Evolutionary conservation across 805 yeast genomes (phyloP), one percentile per base, ranked within the genome.

Genomic region (Hyphopichia homilentoma): DNA sequence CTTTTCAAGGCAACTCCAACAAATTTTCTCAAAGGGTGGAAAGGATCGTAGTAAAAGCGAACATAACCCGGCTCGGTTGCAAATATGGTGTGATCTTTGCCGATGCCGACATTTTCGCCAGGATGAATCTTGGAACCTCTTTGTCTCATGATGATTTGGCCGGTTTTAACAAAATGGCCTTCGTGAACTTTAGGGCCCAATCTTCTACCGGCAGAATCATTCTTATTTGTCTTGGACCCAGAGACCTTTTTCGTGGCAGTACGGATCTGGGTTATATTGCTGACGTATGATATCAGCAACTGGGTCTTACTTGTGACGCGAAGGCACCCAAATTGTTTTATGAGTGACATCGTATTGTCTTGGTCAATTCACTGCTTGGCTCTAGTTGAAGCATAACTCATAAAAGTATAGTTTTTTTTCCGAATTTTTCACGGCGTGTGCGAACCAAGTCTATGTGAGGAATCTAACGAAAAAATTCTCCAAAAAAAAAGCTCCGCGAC

Each of bases 91-190:
- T 89, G 97, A 57, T 93, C 97, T 49, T 78, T 81, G 41, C 98
- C 98, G 39, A 90, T 85, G 6, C 79, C 80, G 7, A 79, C 84
- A 47, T 93, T 89, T 45, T 84, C 94, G 21, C 98, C 98, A 0
- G 98, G 97, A 52, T 79, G 93, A 57, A 89, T 84, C 50, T 77
- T 82, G 13, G 97, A 87, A 48, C 98, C 98, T 57, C 97, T 76
- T 55, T 93, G 98, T 57, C 97, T 79, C 78, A 84, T 77, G 23
- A 93, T 70, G 44, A 93, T 88, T 50, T 88, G 84, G 7, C 97
- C 97, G 1, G 85, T 79, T 30, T 72, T 70, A 1, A 90, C 96
- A 29, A 56, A 65, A 52, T 76, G 70, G 25, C 93, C 88, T 50
- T 90, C 96, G 40, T 82, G 76, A 30, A 74, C 84, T 63, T 93